Evolutionary conservation across 768 basidiomycete genomes (phyloP), one percentile per base, ranked within the genome.

Genomic region (Leccinum rimulosum): DNA sequence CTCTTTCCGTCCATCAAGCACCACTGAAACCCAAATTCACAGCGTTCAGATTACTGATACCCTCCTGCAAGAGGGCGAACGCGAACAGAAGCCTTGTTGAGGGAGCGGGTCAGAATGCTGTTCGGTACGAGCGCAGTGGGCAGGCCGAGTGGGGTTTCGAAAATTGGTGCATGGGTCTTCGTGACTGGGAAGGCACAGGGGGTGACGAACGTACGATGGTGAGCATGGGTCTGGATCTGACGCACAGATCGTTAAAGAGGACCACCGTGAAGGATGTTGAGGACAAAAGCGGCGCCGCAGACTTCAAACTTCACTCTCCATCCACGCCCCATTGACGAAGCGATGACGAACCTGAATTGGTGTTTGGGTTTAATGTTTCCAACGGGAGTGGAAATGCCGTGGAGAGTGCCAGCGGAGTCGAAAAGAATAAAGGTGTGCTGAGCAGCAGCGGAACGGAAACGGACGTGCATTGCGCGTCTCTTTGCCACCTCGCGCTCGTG

Each of bases 41-140:
- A 2, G 66, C 68, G 7, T 68, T 70, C 48, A 61, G 68, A 19
- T 61, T 68, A 1, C 68, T 66, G 4, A 61, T 70, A 14, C 10
- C 33, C 33, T 35, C 31, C 10, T 30, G 28, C 27, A 31, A 31
- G 31, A 12, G 35, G 12, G 12, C 12, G 5, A 33, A 12, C 33
- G 12, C 33, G 33, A 6, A 35, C 35, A 35, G 35, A 35, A 35
- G 35, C 35, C 11, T 12, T 14, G 35, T 35, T 35, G 35, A 11
- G 35, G 12, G 10, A 11, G 33, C 33, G 33, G 12, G 12, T 2
- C 33, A 35, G 12, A 35, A 35, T 5, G 12, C 11, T 35, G 6
- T 10, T 35, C 30, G 30, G 30, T 64, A 36, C 54, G 9, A 40
- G 28, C 30, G 22, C 27, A 19, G 22, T 7, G 2, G 38, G 59